Conservation (phyloP, 495 filamentous ascomycete species). For the Letharia columbiana region DNA sequence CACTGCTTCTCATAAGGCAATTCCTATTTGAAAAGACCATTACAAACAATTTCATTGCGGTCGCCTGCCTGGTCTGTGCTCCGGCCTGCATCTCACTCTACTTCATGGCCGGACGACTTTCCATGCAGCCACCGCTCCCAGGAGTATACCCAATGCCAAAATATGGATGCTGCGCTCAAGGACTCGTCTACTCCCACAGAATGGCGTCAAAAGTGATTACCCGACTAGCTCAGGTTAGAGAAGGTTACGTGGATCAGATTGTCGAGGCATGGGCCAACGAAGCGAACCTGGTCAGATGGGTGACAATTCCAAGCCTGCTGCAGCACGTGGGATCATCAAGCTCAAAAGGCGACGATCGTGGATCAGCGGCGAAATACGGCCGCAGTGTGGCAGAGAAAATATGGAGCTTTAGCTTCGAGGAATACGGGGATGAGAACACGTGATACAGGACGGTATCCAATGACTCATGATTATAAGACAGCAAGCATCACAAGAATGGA, state of each 20-base stretch:
- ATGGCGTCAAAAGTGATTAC: constrained; percentile 25
- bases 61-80: constrained; percentile 28
- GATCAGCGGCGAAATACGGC: constrained; percentile 14
- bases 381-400: constrained; percentile 22
- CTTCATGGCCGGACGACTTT: constrained; percentile 34
- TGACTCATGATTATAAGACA: too few relatives aligned
- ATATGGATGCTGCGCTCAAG: constrained; percentile 36
- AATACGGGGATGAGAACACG: constrained; percentile 1
- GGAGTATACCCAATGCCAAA: constrained; percentile 32
- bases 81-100: constrained; percentile 33
- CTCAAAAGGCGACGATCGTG: constrained; percentile 22
- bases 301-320: constrained; percentile 30
- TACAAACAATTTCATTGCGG: constrained; percentile 27
- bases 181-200: constrained; percentile 29
- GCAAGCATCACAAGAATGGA: neutral
- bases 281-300: constrained; percentile 27
- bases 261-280: constrained; percentile 34
- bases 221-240: constrained; percentile 20
- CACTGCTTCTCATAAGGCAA: constrained; percentile 24
- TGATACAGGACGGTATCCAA: neutral
- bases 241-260: constrained; percentile 27
- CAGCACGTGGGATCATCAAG: constrained; percentile 33
- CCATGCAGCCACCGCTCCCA: constrained; percentile 30
- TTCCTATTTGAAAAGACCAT: constrained; percentile 18
- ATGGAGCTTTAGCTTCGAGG: constrained; percentile 26